Conservation (phyloP, 345 rosid species). For the Punica granatum region DNA sequence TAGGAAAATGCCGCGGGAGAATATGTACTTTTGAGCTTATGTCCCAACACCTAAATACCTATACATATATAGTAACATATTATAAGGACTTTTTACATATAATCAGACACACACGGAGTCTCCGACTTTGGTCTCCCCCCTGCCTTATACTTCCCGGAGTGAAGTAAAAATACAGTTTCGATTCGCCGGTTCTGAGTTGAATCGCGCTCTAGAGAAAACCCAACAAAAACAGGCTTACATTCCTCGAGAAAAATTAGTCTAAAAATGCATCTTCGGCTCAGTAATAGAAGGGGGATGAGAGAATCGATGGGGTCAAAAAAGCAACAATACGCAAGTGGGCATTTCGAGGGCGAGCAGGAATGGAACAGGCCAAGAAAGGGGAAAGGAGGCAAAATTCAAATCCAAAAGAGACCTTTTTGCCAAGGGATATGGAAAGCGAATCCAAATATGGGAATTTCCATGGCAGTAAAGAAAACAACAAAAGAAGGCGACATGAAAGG, state of each 20-base stretch:
- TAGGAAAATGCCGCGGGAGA: neutral
- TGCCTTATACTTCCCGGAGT: neutral
- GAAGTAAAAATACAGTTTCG: too few relatives aligned
- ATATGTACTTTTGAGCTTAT: neutral
- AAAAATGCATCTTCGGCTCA: too few relatives aligned
- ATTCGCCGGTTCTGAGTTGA: neutral
- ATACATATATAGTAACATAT: slow-evolving; percentile 1
- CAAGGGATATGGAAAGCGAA: slow-evolving; percentile 16
- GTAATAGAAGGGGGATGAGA: too few relatives aligned
- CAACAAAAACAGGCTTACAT: too few relatives aligned
- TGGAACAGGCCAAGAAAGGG: slow-evolving; percentile 46
- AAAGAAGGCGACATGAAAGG: slow-evolving; percentile 6
- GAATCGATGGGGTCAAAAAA: too few relatives aligned
- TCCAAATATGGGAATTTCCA: slow-evolving; percentile 41
- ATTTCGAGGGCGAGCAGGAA: slow-evolving; percentile 16
- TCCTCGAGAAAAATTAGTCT: too few relatives aligned
- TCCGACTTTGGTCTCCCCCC: neutral
- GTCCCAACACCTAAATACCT: neutral
- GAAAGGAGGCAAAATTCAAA: slow-evolving; percentile 14
- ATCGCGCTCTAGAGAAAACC: too few relatives aligned
- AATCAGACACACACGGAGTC: neutral
- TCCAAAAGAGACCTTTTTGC: slow-evolving; percentile 29
- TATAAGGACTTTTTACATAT: neutral
- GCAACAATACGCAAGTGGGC: too few relatives aligned
- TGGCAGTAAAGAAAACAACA: slow-evolving; percentile 7